Evolutionary conservation across 192 early-diverging fungal species (phyloP), one percentile per base, ranked within the genome.

Genomic region (Coemansia sp.): DNA sequence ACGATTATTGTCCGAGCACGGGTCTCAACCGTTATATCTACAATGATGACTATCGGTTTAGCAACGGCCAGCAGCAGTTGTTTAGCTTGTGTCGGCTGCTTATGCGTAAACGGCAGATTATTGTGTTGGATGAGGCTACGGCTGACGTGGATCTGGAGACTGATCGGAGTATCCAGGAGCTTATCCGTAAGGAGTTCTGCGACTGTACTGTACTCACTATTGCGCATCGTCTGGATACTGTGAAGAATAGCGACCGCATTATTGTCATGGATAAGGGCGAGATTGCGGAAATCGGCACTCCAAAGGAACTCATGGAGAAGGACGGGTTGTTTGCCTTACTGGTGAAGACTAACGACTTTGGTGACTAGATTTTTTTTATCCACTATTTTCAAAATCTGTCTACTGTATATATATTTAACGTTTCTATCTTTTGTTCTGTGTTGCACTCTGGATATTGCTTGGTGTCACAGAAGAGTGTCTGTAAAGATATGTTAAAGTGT

Each of bases 191-290:
- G 7, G 73, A 88, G 60, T 89, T 90, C 70, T 59, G 44, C 1
- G 61, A 83, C 53, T 51, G 67, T 32, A 77, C 76, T 4, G 79
- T 91, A 8, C 68, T 90, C 22, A 88, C 88, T 10, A 90, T 91
- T 66, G 90, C 89, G 2, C 90, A 95, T 75, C 88, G 92, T 32
- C 72, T 91, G 41, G 89, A 91, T 56, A 91, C 90, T 2, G 83
- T 88, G 0, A 74, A 86, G 41, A 80, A 88, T 67, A 89, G 86
- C 64, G 91, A 93, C 63, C 79, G 86, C 56, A 87, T 94, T 70
- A 62, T 93, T 38, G 92, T 94, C 5, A 78, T 95, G 46, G 87
- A 92, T 61, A 70, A 89, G 19, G 93, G 93, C 15, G 48, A 74
- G 0, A 67, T 94, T 11, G 84, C 75, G 0, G 91, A 92, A 46